Percentiles rank a stretch among this genome's conserved stretches.
Evolutionary conservation across 768 basidiomycete species (phyloP).

Genomic region (Fistulinella prunicolor): DNA sequence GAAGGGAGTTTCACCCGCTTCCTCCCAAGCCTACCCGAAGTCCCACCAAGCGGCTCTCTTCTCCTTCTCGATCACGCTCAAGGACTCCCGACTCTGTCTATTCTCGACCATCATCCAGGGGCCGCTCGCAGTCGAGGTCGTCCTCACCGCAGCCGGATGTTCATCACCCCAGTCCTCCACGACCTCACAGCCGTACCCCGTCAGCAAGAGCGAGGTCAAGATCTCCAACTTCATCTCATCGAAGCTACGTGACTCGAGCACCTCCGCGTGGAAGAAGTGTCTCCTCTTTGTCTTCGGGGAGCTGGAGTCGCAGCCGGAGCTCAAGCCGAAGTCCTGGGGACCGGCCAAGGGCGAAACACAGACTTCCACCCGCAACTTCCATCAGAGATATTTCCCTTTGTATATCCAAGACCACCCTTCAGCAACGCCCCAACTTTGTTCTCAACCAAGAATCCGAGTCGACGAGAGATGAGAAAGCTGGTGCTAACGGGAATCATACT

Average conservation of each 20-base stretch:
- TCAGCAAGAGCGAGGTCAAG: constrained; percentile 40
- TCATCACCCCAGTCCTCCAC: constrained; percentile 48
- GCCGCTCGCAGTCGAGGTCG: constrained; percentile 61
- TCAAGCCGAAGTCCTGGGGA: constrained; percentile 52
- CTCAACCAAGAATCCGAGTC: constrained; percentile 22
- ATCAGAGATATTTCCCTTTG: constrained; percentile 34
- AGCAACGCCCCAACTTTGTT: constrained; percentile 19
- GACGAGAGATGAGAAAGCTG: constrained; percentile 36
- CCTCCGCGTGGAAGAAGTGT: constrained; percentile 42
- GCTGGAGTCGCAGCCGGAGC: constrained; percentile 52
- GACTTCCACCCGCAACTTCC: constrained; percentile 52
- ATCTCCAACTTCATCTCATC: constrained; percentile 45
- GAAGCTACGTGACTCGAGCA: constrained; percentile 35
- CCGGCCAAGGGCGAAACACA: constrained; percentile 56
- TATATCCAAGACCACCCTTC: constrained; percentile 30
- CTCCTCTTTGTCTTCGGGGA: constrained; percentile 55
- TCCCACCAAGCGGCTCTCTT: constrained; percentile 41
- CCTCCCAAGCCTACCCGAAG: constrained; percentile 39
- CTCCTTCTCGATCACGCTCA: constrained; percentile 52
- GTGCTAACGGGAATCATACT: constrained; percentile 38
- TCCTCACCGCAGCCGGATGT: constrained; percentile 57
- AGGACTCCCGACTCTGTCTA: constrained; percentile 58
- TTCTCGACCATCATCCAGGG: constrained; percentile 61
- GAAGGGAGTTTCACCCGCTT: constrained; percentile 47
- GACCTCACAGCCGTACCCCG: constrained; percentile 47